A percentile compares a stretch with the other conserved stretches of the same genome.
These are phyloP conservation scores for Ophiostoma montium DNA, from an alignment of 2,329 filamentous ascomycete species.

Conservation along the genomic window DNA sequence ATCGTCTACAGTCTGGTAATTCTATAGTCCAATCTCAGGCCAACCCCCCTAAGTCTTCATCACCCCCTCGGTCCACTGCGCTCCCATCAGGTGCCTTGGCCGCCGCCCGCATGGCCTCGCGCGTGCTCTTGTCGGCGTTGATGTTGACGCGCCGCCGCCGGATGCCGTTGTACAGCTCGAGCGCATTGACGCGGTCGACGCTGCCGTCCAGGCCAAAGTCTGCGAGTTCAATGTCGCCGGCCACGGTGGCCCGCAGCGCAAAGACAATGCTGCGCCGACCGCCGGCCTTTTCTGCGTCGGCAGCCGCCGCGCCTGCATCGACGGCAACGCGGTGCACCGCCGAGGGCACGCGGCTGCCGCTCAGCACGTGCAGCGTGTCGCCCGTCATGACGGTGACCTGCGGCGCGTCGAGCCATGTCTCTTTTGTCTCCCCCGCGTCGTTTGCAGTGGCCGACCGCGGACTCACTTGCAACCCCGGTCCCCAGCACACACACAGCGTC, in stretches of 20 bases:
- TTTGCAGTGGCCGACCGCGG: too few relatives aligned
- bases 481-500: slow-evolving; percentile 14
- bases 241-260: slow-evolving; percentile 13
- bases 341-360: slow-evolving; percentile 10
- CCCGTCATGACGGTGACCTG: slow-evolving; percentile 13
- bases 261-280: slow-evolving; percentile 15
- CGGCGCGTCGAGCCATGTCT: slow-evolving; percentile 13
- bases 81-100: slow-evolving; percentile 8
- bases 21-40: too few relatives aligned
- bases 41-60: too few relatives aligned
- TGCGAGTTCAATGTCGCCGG: slow-evolving; percentile 9
- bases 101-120: slow-evolving; percentile 8
- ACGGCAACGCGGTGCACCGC: slow-evolving; percentile 14
- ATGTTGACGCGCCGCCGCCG: slow-evolving; percentile 13
- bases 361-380: slow-evolving; percentile 12
- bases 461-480: slow-evolving; percentile 13
- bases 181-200: slow-evolving; percentile 3
- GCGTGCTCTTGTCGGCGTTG: slow-evolving; percentile 10
- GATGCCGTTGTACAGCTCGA: slow-evolving; percentile 12
- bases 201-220: slow-evolving; percentile 9
- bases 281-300: neutral
- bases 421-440: too few relatives aligned
- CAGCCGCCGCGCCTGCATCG: neutral
- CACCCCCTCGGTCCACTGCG: slow-evolving; percentile 9
- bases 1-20: too few relatives aligned